Evolutionary conservation across 129 eudicot genomes (phyloP).

Genomic region (Pseudognaphalium luteoalbum): DNA sequence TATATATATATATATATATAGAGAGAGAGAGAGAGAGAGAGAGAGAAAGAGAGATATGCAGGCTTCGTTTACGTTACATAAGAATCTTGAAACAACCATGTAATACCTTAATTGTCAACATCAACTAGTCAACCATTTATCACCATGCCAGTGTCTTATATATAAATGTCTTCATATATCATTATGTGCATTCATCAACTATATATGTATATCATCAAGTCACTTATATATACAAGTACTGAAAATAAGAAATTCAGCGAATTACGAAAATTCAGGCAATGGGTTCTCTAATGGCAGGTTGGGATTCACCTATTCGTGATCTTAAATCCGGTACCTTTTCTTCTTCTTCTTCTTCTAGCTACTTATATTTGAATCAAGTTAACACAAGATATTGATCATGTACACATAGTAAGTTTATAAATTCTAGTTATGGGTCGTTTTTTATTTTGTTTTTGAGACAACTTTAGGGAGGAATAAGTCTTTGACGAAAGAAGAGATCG

Average conservation of each 20-base stretch:
- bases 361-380: not conserved
- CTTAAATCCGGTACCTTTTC: constrained; percentile 33
- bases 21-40: too few species aligned
- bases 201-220: too few species aligned
- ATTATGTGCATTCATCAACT: not conserved
- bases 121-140: constrained; percentile 30
- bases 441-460: not conserved
- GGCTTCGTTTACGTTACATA: constrained; percentile 24
- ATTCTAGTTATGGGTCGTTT: not conserved
- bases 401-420: not conserved
- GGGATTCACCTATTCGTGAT: constrained; percentile 37
- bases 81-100: constrained; percentile 14
- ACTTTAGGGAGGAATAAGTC: constrained; percentile 38
- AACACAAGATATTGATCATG: not conserved
- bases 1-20: too few species aligned
- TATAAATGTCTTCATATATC: not conserved
- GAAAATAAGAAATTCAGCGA: not conserved
- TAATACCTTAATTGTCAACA: constrained; percentile 21
- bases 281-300: constrained; percentile 64
- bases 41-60: too few species aligned
- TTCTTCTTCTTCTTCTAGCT: not conserved
- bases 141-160: constrained; percentile 2
- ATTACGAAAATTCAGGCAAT: constrained; percentile 19
- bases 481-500: constrained; percentile 46
- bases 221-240: constrained; percentile 20